These are phyloP conservation scores for Emergomyces pasteurianus DNA, from an alignment of 2,329 filamentous ascomycete genomes.

Conservation along the genomic window DNA sequence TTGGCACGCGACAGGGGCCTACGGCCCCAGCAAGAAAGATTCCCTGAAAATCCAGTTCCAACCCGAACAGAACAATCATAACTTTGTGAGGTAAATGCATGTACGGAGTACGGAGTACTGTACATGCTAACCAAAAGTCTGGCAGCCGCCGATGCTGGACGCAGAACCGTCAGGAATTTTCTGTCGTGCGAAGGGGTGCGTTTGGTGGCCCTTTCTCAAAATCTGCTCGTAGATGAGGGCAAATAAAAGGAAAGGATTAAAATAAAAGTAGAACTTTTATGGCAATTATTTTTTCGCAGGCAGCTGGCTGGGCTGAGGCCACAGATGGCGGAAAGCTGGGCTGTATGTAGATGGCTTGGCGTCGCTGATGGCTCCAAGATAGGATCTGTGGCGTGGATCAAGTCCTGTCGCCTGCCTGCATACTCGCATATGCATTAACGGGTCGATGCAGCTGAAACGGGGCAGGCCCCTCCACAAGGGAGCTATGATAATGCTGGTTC, in stretches of 20 bases:
- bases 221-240: not conserved
- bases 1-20: conserved; percentile 1
- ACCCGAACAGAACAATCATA: not conserved
- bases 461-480: conserved; percentile 8
- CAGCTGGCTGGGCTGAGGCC: not conserved
- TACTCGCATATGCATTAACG: conserved; percentile 20
- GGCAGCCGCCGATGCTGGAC: not conserved
- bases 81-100: too few species aligned
- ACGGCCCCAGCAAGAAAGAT: not conserved
- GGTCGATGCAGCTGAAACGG: conserved; percentile 18
- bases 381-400: conserved; percentile 6
- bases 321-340: not conserved
- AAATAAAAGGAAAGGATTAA: too few species aligned
- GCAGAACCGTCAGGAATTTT: not conserved
- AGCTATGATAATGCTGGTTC: conserved; percentile 1
- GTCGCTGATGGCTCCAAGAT: not conserved
- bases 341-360: not conserved
- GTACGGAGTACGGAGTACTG: not conserved
- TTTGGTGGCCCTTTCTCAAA: not conserved
- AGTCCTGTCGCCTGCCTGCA: conserved; percentile 6
- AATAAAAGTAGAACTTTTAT: not conserved
- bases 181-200: not conserved
- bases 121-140: not conserved
- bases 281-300: too few species aligned
- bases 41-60: not conserved